These are phyloP conservation scores for Chytriomyces hyalinus DNA, from an alignment of 192 early-diverging fungal species.

Conservation along the genomic window DNA sequence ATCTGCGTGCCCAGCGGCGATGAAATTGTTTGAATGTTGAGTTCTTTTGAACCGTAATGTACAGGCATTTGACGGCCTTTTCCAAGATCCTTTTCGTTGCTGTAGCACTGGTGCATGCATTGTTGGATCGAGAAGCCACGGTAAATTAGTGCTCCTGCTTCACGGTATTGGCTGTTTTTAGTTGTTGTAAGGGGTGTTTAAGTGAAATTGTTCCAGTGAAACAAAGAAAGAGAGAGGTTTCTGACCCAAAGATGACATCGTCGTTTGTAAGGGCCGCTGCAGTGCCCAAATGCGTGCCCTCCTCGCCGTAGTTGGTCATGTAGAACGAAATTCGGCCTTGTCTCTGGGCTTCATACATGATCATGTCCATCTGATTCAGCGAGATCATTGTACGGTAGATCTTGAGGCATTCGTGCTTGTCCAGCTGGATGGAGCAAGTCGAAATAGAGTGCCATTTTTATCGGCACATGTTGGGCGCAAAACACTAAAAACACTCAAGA, in stretches of 20 bases:
- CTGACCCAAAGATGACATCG: slow-evolving; percentile 90
- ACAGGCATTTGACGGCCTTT: slow-evolving; percentile 99
- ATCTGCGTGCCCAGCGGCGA: slow-evolving; percentile 96
- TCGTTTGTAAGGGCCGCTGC: slow-evolving; percentile 84
- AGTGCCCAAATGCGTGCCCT: slow-evolving; percentile 87
- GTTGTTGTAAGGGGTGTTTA: background rate
- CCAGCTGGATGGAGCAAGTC: slow-evolving; percentile 56
- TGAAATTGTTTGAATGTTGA: slow-evolving; percentile 95
- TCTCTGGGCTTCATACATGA: slow-evolving; percentile 98
- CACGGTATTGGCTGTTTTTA: slow-evolving; percentile 78
- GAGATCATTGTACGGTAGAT: slow-evolving; percentile 93
- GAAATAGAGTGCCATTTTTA: background rate
- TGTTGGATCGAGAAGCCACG: slow-evolving; percentile 92
- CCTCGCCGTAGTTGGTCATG: slow-evolving; percentile 99
- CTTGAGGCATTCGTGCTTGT: slow-evolving; percentile 74
- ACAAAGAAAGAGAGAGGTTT: background rate
- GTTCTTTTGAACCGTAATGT: slow-evolving; percentile 86
- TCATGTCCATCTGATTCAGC: slow-evolving; percentile 89
- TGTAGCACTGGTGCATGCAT: slow-evolving; percentile 98
- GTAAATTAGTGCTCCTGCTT: slow-evolving; percentile 91
- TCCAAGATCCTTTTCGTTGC: slow-evolving; percentile 83
- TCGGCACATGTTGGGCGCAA: background rate
- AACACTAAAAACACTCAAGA: background rate
- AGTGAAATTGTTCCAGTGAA: background rate
- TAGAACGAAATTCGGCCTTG: slow-evolving; percentile 99